phyloP scores from a whole-genome alignment of 2,329 filamentous ascomycete species.

The Teratosphaeria zuluensis region DNA sequence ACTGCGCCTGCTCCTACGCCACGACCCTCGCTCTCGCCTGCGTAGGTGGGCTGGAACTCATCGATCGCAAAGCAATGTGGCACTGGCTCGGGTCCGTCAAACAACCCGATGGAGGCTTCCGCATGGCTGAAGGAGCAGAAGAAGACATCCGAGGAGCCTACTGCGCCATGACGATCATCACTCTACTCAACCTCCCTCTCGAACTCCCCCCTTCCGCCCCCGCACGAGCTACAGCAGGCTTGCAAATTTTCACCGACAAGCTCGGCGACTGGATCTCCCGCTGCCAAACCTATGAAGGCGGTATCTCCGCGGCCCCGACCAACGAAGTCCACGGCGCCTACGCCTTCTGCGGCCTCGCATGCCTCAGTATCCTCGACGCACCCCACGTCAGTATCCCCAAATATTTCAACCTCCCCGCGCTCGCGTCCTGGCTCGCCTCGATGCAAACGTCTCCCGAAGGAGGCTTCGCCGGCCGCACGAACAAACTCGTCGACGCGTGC shows the following conservation, averaged over 20 bases:
- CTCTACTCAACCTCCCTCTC: conserved; percentile 72
- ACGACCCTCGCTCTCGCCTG: conserved; percentile 67
- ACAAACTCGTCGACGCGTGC: conserved; percentile 96
- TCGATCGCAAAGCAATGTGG: conserved; percentile 82
- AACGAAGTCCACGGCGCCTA: conserved; percentile 94
- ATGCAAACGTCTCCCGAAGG: conserved; percentile 87
- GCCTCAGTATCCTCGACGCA: conserved; percentile 73
- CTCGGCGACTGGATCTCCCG: conserved; percentile 70
- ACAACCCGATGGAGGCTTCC: conserved; percentile 80
- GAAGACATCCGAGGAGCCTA: conserved; percentile 92
- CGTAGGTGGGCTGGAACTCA: conserved; percentile 64
- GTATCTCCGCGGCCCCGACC: conserved; percentile 74
- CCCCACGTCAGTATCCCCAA: conserved; percentile 64
- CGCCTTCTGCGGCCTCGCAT: conserved; percentile 86
- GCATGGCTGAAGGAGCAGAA: conserved; percentile 76
- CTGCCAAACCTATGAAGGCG: conserved; percentile 95
- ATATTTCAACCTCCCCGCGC: conserved; percentile 66
- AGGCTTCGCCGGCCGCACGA: conserved; percentile 85
- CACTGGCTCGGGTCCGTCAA: conserved; percentile 81
- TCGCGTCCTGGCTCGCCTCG: conserved; percentile 81
- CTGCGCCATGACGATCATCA: conserved; percentile 77
- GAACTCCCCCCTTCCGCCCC: conserved; percentile 65
- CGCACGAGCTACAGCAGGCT: conserved; percentile 52
- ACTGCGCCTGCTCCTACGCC: conserved; percentile 84
- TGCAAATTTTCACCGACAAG: conserved; percentile 58